Percentiles rank a stretch among this genome's conserved stretches.
These are phyloP conservation scores for Penicillium coprophilum DNA, from an alignment of 495 filamentous ascomycete genomes.

Conservation along the genomic window DNA sequence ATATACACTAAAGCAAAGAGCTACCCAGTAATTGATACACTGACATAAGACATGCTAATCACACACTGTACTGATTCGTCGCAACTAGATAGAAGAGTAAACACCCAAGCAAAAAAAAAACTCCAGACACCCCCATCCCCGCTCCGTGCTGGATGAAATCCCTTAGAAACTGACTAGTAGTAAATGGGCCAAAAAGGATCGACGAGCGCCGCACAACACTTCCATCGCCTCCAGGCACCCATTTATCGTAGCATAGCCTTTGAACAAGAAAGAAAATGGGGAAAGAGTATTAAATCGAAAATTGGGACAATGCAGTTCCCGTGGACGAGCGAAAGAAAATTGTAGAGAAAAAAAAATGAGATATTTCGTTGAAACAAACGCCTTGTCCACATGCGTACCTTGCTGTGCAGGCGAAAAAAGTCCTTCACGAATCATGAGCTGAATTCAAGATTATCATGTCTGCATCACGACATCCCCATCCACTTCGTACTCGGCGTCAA, in stretches of 20 bases:
- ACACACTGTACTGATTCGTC: conserved; percentile 14
- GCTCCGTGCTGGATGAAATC: conserved; percentile 40
- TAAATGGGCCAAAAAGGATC: conserved; percentile 1
- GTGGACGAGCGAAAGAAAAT: conserved; percentile 7
- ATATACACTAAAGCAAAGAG: background rate
- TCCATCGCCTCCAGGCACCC: background rate
- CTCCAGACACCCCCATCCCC: conserved; percentile 30
- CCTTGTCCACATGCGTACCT: conserved; percentile 29
- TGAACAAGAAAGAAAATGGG: background rate
- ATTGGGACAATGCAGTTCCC: background rate
- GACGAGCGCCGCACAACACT: background rate
- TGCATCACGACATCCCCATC: conserved; percentile 44
- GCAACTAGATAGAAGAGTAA: conserved; percentile 8
- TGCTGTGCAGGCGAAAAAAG: conserved; percentile 12
- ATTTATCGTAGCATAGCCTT: conserved; percentile 2
- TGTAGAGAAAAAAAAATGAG: conserved; percentile 12
- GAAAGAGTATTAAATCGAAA: conserved; percentile 17
- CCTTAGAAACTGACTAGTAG: conserved; percentile 10
- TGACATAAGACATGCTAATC: conserved; percentile 5
- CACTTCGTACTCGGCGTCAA: conserved; percentile 34
- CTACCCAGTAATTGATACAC: conserved; percentile 3
- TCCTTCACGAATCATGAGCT: conserved; percentile 8
- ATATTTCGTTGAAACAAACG: conserved; percentile 22
- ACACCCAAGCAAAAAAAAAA: conserved; percentile 21
- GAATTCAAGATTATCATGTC: conserved; percentile 24